Evolutionary conservation across 495 filamentous ascomycete species (phyloP), one percentile per base, ranked within the genome.

Genomic region (Entonaema liquescens): DNA sequence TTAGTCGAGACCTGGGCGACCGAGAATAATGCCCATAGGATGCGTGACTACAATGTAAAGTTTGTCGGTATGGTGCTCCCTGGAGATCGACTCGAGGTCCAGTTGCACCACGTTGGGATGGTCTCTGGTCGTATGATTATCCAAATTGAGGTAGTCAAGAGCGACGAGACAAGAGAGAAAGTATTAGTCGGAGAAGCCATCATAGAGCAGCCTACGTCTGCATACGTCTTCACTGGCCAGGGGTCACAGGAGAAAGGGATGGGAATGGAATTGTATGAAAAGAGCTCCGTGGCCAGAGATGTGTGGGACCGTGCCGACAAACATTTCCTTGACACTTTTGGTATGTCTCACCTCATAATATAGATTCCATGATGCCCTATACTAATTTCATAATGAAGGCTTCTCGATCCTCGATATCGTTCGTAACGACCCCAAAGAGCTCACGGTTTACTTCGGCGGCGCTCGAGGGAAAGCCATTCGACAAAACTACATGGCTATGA

Each of bases 401-500:
- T 92, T 95, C 57, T 89, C 91, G 3, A 96, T 96, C 69, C 93
- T 91, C 47, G 91, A 95, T 70, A 95, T 96, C 69, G 93, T 96
- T 76, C 93, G 91, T 81, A 94, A 94, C 78, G 95, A 96, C 76
- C 93, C 93, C 36, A 94, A 94, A 81, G 92, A 96, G 80, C 87
- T 96, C 59, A 96, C 93, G 3, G 92, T 96, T 66, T 88, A 96
- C 82, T 96, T 96, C 76, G 93, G 93, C 77, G 93, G 93, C 60
- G 89, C 93, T 59, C 88, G 90, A 33, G 93, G 93, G 58, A 95
- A 94, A 79, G 91, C 92, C 23, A 95, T 96, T 56, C 89, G 93
- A 62, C 86, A 93, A 76, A 95, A 95, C 77, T 96, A 96, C 83
- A 94, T 95, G 89, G 87, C 92, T 3, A 96, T 96, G 93, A 94